These are phyloP conservation scores for Fusarium keratoplasticum DNA, from an alignment of 2,329 filamentous ascomycete species.

Conservation along the genomic window DNA sequence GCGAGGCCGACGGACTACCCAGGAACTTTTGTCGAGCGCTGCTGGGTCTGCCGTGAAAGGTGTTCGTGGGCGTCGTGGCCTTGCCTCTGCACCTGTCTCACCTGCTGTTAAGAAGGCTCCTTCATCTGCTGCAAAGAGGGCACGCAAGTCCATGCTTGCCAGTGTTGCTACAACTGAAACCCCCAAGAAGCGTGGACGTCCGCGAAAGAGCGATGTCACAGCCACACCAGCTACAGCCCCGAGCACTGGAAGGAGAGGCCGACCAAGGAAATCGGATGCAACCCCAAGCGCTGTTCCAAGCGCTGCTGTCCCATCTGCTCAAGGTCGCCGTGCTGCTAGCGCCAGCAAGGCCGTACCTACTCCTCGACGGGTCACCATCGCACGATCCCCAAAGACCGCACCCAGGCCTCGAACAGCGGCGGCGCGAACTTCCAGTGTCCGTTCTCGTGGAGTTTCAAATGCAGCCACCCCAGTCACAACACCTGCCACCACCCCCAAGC, in stretches of 20 bases:
- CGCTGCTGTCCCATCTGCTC: conserved; percentile 6
- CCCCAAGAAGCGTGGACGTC: conserved; percentile 40
- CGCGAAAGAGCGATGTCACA: conserved; percentile 36
- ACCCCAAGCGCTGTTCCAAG: conserved; percentile 9
- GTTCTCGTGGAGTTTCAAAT: neutral
- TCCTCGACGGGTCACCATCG: conserved; percentile 5
- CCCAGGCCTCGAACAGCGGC: conserved; percentile 12
- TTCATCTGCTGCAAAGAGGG: conserved; percentile 14
- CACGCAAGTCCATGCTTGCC: conserved; percentile 42
- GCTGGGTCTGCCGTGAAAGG: conserved; percentile 15
- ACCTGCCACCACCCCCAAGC: conserved; percentile 32
- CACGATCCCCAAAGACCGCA: conserved; percentile 18
- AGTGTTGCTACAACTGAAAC: conserved; percentile 21
- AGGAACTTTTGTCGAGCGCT: conserved; percentile 18
- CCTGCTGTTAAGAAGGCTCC: conserved; percentile 21
- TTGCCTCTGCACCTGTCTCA: conserved; percentile 23
- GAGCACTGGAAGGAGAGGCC: conserved; percentile 33
- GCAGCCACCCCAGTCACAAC: neutral
- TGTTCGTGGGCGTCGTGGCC: conserved; percentile 19
- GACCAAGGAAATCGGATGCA: conserved; percentile 39
- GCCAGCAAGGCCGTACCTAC: conserved; percentile 25
- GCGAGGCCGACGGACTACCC: conserved; percentile 27
- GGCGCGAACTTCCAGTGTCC: neutral
- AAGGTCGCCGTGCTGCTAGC: conserved; percentile 24
- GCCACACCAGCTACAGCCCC: conserved; percentile 27